Conservation (phyloP, 305 asterid species). For the Solanum hybrid region DNA sequence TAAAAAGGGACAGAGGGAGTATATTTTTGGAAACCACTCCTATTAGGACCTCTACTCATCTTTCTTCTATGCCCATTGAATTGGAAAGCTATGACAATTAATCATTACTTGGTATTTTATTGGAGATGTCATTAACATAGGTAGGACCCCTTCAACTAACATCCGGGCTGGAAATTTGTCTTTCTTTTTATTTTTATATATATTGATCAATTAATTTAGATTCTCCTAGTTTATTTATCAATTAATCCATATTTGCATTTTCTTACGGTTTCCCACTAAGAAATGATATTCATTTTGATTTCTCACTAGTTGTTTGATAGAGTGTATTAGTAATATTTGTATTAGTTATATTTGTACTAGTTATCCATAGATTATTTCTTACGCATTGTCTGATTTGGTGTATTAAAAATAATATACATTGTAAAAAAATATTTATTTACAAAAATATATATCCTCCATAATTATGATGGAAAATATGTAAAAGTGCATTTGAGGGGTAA, state of each 20-base stretch:
- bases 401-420: too few relatives aligned
- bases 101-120: not conserved
- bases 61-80: not conserved
- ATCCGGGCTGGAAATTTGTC: not conserved
- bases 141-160: not conserved
- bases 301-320: too few relatives aligned
- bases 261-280: not conserved
- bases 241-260: not conserved
- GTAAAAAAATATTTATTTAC: too few relatives aligned
- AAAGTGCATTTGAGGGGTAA: too few relatives aligned
- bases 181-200: not conserved
- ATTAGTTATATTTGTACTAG: too few relatives aligned
- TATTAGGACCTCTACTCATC: not conserved
- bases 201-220: not conserved
- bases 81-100: not conserved
- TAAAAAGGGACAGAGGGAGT: too few relatives aligned
- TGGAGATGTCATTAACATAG: not conserved
- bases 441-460: not conserved
- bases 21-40: not conserved
- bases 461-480: not conserved
- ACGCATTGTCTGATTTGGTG: accelerated
- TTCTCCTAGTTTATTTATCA: not conserved
- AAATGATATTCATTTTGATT: not conserved
- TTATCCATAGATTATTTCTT: too few relatives aligned
- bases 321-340: too few relatives aligned